Evolutionary conservation across 768 basidiomycete species (phyloP).

Genomic region (Podaxis carcinomalis): DNA sequence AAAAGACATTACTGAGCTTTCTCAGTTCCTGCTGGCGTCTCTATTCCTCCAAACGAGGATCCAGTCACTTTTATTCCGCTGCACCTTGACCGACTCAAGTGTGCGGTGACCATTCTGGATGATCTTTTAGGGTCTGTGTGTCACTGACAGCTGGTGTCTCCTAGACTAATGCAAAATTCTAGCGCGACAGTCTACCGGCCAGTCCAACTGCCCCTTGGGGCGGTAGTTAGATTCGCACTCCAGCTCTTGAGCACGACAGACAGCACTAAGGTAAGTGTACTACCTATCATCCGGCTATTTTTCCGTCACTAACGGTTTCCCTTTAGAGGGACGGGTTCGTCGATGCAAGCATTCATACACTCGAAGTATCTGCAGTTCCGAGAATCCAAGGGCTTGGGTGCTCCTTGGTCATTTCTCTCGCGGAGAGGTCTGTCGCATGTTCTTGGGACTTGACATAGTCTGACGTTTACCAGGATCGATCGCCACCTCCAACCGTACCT

Average conservation of each 20-base stretch:
- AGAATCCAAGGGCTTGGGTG: constrained; percentile 52
- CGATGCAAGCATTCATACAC: constrained; percentile 45
- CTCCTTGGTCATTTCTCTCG: constrained; percentile 42
- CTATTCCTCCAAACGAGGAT: constrained; percentile 29
- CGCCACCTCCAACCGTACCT: constrained; percentile 53
- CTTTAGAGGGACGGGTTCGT: constrained; percentile 42
- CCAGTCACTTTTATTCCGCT: constrained; percentile 48
- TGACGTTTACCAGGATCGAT: constrained; percentile 37
- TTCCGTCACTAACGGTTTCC: constrained; percentile 10
- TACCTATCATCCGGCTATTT: neutral
- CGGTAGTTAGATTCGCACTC: constrained; percentile 47
- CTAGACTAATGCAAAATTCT: constrained; percentile 3
- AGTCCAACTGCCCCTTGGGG: constrained; percentile 67
- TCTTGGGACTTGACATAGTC: neutral
- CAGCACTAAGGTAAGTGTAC: constrained; percentile 24
- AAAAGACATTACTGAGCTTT: neutral
- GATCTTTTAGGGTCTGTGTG: constrained; percentile 38
- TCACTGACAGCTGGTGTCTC: neutral
- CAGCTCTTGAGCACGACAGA: constrained; percentile 38
- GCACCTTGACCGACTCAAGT: constrained; percentile 57
- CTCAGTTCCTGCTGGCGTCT: constrained; percentile 1
- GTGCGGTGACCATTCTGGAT: constrained; percentile 51
- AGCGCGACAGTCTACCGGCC: constrained; percentile 58
- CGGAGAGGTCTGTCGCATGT: constrained; percentile 38
- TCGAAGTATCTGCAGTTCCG: constrained; percentile 53